Evolutionary conservation across 345 rosid species (phyloP), one percentile per base, ranked within the genome.

Genomic region (thale cress (Arabidopsis thaliana)): DNA sequence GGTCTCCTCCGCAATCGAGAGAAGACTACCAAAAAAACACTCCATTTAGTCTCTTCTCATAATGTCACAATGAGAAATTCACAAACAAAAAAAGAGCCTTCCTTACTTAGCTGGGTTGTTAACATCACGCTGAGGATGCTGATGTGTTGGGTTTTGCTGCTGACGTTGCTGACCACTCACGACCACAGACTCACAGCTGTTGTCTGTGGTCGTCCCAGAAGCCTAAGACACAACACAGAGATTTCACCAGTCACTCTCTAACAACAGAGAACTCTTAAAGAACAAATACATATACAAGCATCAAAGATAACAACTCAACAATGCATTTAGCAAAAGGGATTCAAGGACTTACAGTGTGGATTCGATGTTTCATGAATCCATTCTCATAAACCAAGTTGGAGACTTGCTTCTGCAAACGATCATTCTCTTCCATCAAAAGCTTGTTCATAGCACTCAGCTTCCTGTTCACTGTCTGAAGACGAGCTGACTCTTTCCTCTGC

Each of bases 141-240:
- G 97, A 80, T 88, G 89, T 60, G 87, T 86, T 86, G 94, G 95
- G 96, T 89, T 89, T 84, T 88, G 96, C 84, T 93, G 97, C 80
- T 91, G 93, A 81, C 89, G 96, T 73, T 88, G 93, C 89, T 94
- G 95, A 86, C 95, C 98, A 45, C 85, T 91, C 85, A 86, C 84
- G 93, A 91, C 96, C 96, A 91, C 97, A 90, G 97, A 90, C 85
- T 91, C 97, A 76, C 98, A 91, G 96, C 98, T 88, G 85, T 90
- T 91, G 87, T 94, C 98, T 82, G 97, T 94, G 97, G 96, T 85
- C 91, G 90, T 79, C 71, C 87, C 93, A 63, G 98, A 79, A 63
- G 89, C 91, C 97, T 94, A 76, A 48, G 12, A 1, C 5, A 32
- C 53, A 59, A 58, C 1, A 49, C 23, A 65, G 3, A 65, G 16